Conservation (phyloP, 768 basidiomycete species). For the Rhizopogon vesiculosus region DNA sequence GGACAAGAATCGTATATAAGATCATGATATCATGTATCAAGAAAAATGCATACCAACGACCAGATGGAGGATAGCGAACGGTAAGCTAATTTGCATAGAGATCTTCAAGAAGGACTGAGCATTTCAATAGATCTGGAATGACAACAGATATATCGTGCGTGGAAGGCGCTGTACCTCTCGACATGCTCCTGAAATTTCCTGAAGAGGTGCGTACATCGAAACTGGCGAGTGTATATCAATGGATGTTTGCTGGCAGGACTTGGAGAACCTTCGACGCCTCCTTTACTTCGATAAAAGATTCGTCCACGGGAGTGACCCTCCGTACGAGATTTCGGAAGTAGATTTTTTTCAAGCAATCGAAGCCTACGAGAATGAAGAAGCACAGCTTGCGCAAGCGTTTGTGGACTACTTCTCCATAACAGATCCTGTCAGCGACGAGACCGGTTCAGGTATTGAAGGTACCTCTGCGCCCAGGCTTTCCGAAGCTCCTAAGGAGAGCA, state of each 20-base stretch:
- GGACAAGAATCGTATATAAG: too few species aligned
- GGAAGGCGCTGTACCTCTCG: too few species aligned
- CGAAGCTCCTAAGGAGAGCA: constrained; percentile 4
- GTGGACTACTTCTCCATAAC: not conserved
- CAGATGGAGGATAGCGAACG: not conserved
- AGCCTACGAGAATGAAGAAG: not conserved
- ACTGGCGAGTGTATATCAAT: too few species aligned
- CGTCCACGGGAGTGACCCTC: not conserved
- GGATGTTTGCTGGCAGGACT: not conserved
- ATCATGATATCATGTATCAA: too few species aligned
- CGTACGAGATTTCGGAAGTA: not conserved
- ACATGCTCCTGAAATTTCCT: too few species aligned
- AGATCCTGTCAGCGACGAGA: not conserved
- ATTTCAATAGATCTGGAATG: not conserved
- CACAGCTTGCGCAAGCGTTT: too few species aligned
- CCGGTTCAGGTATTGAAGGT: not conserved
- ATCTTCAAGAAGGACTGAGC: not conserved
- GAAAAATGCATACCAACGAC: too few species aligned
- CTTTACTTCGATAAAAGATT: not conserved
- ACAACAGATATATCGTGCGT: too few species aligned
- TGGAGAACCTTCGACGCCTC: too few species aligned
- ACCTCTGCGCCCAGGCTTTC: constrained; percentile 3
- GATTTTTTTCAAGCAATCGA: not conserved
- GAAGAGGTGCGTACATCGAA: too few species aligned
- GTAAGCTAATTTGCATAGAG: not conserved